Conservation (phyloP, 139 green algal species). For the Eudorina sp. region DNA sequence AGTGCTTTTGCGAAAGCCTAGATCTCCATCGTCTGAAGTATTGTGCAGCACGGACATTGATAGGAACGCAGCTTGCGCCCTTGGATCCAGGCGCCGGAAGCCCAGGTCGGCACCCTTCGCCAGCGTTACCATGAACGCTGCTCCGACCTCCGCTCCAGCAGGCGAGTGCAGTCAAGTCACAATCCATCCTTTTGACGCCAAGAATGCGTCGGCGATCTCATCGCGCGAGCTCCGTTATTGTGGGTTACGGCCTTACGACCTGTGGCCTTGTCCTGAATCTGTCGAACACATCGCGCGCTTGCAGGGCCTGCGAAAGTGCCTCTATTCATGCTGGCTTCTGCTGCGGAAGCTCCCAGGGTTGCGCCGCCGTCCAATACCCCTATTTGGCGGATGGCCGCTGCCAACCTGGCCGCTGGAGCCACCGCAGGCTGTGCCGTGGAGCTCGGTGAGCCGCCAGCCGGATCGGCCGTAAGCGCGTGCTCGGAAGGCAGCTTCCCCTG, state of each 20-base stretch:
- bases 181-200: not conserved
- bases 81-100: conserved; percentile 7
- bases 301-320: conserved; percentile 36
- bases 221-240: not conserved
- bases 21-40: not conserved
- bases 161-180: not conserved
- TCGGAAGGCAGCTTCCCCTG: too few species aligned
- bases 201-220: too few species aligned
- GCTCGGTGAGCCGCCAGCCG: conserved; percentile 76
- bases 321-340: conserved; percentile 52
- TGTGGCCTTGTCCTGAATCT: too few species aligned
- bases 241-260: too few species aligned
- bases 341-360: not conserved
- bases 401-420: conserved; percentile 86
- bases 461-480: too few species aligned
- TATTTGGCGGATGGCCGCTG: conserved; percentile 75
- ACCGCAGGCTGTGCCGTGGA: conserved; percentile 89
- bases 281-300: too few species aligned
- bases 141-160: not conserved
- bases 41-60: not conserved
- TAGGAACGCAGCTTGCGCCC: not conserved
- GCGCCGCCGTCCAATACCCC: not conserved
- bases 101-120: conserved; percentile 1
- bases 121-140: conserved; percentile 16
- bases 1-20: conserved; percentile 13